Conservation (phyloP, 2,329 filamentous ascomycete genomes). For the Calonectria multiphialidica region DNA sequence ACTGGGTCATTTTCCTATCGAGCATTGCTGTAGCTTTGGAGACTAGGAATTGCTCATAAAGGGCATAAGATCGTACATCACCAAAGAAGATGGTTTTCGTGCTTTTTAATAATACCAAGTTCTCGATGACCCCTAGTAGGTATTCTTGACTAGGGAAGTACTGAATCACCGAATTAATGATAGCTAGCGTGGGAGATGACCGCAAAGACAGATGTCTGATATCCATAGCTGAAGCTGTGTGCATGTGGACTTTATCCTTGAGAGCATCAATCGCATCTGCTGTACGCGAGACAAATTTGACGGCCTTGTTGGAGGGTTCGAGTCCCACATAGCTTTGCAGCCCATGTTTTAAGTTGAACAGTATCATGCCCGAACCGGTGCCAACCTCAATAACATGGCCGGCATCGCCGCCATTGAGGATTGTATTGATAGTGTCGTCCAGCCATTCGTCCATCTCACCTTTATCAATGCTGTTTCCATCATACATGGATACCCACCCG, state of each 20-base stretch:
- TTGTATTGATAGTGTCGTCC: not conserved
- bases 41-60: constrained; percentile 29
- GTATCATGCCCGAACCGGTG: not conserved
- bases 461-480: not conserved
- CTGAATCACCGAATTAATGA: constrained; percentile 45
- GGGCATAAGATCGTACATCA: constrained; percentile 36
- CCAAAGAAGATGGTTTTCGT: constrained; percentile 34
- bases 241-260: constrained; percentile 25
- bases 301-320: not conserved
- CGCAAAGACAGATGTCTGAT: not conserved
- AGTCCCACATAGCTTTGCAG: not conserved
- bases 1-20: not conserved
- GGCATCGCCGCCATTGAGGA: not conserved
- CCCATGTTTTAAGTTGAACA: not conserved
- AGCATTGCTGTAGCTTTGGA: constrained; percentile 12
- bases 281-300: not conserved
- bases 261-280: not conserved
- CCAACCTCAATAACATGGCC: not conserved
- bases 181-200: constrained; percentile 27
- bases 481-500: not conserved
- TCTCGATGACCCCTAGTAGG: constrained; percentile 25
- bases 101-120: constrained; percentile 13
- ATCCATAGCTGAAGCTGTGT: constrained; percentile 38
- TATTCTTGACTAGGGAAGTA: constrained; percentile 45
- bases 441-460: not conserved